Conservation (phyloP, 2,329 filamentous ascomycete species). For the Fusarium tupiense region DNA sequence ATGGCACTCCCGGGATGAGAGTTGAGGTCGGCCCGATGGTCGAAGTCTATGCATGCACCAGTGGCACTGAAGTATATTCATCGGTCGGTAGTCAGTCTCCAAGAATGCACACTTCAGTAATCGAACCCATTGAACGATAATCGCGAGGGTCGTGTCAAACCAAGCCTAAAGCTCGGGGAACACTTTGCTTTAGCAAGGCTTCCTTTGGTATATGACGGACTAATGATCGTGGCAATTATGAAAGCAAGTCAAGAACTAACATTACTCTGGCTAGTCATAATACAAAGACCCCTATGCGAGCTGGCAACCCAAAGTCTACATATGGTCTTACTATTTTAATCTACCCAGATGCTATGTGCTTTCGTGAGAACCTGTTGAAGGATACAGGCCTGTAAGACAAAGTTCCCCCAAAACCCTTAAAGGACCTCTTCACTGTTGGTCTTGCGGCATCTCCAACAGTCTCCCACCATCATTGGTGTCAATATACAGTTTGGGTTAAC, state of each 20-base stretch:
- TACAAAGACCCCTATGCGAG: neutral
- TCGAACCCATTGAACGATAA: neutral
- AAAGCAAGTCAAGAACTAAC: neutral
- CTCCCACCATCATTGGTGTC: neutral
- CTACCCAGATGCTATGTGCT: neutral
- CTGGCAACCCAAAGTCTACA: neutral
- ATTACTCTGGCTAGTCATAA: neutral
- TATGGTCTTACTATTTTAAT: neutral
- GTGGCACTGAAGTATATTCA: neutral
- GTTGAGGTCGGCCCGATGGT: conserved; percentile 19
- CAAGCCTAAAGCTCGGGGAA: neutral
- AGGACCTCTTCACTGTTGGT: too few species aligned
- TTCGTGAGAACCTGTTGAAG: too few species aligned
- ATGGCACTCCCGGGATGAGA: neutral
- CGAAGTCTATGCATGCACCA: conserved; percentile 2
- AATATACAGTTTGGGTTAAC: neutral
- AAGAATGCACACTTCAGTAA: neutral
- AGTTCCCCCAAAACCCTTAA: too few species aligned
- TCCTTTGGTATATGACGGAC: neutral
- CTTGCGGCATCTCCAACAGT: too few species aligned
- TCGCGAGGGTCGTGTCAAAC: neutral
- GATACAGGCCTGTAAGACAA: too few species aligned
- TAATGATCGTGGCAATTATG: neutral
- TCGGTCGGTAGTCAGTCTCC: neutral
- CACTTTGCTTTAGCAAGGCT: neutral